Evolutionary conservation across 176 grass and related monocot genomes (phyloP).

Genomic region (Avena atlantica): DNA sequence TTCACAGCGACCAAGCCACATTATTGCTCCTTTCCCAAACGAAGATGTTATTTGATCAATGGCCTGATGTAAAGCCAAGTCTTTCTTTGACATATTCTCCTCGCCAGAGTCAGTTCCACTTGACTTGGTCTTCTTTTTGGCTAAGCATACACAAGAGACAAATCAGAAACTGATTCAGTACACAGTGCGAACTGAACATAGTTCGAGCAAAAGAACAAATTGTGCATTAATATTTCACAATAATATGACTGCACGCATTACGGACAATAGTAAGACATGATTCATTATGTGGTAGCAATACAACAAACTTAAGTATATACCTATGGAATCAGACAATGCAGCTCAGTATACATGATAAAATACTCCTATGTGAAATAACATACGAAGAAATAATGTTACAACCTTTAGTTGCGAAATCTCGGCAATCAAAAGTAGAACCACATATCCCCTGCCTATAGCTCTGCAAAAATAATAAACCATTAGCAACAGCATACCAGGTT

Average conservation of each 20-base stretch:
- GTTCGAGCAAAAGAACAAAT: not conserved
- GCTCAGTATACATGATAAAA: not conserved
- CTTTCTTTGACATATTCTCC: slow-evolving; percentile 88
- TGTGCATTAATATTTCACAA: not conserved
- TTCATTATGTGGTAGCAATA: not conserved
- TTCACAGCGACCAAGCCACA: slow-evolving; percentile 94
- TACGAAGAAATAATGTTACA: slow-evolving; percentile 13
- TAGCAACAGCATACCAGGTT: slow-evolving; percentile 16
- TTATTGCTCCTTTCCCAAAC: slow-evolving; percentile 94
- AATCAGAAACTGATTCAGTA: slow-evolving; percentile 37
- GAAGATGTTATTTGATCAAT: slow-evolving; percentile 89
- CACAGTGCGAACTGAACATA: slow-evolving; percentile 10
- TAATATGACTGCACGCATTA: not conserved
- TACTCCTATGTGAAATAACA: not conserved
- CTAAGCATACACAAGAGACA: slow-evolving; percentile 50
- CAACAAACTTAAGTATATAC: not conserved
- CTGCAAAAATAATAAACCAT: slow-evolving; percentile 56
- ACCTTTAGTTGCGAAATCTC: slow-evolving; percentile 87
- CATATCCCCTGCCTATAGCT: slow-evolving; percentile 66
- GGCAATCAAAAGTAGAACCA: slow-evolving; percentile 55
- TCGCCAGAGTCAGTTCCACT: slow-evolving; percentile 70
- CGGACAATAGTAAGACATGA: slow-evolving; percentile 2
- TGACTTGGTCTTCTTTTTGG: slow-evolving; percentile 72
- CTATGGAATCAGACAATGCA: not conserved
- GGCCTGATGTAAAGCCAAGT: slow-evolving; percentile 88